Base-by-base conservation (phyloP, 345 rosid genomes). In the Citrus sp. region DNA sequence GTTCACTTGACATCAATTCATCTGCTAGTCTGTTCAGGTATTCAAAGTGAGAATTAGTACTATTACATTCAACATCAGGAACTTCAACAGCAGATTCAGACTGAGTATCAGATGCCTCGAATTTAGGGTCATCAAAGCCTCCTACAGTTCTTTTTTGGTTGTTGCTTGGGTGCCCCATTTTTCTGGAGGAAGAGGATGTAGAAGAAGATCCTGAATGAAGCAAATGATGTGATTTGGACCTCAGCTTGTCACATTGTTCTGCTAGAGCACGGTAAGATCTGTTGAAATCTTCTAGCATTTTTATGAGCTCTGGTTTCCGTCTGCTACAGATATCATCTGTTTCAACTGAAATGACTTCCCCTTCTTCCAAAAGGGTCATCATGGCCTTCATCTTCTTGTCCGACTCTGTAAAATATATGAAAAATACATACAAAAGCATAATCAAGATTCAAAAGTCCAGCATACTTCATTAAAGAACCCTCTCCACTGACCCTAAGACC, bases 221-320 rank as follows among this genome's bases (percentile, higher is more conserved):
- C 21, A 28, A 7, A 61, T 19, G 56, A 19, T 7, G 35, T 28
- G 83, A 81, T 65, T 83, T 61, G 21, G 82, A 79, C 83, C 76
- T 81, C 78, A 85, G 70, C 66, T 80, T 77, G 25, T 83, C 84
- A 69, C 78, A 80, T 63, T 80, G 75, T 65, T 79, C 80, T 32
- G 86, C 90, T 40, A 90, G 77, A 40, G 80, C 79, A 64, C 40
- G 0, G 76, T 83, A 86, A 28, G 86, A 84, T 55, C 75, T 68
- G 62, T 61, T 78, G 51, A 90, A 70, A 58, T 82, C 87, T 79
- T 79, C 87, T 30, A 88, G 81, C 82, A 76, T 78, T 73, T 46
- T 66, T 35, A 80, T 46, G 16, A 87, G 72, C 72, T 83, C 81
- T 61, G 32, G 70, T 54, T 76, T 75, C 63, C 77, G 61, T 7